Conservation (phyloP, 495 filamentous ascomycete genomes). For the Baudoinia panamericana region DNA sequence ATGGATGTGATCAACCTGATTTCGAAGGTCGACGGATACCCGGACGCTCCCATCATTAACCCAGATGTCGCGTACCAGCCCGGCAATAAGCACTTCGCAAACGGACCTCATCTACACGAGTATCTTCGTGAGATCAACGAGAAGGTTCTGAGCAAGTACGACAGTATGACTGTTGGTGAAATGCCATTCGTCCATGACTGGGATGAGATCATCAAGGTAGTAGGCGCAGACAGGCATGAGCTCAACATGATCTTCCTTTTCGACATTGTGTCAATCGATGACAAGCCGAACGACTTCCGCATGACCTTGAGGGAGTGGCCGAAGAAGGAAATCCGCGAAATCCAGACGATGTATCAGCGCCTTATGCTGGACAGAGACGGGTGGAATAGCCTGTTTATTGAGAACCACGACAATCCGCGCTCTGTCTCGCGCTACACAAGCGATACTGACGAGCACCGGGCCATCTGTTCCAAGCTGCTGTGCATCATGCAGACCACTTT, state of each 20-base stretch:
- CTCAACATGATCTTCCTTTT: conserved; percentile 47
- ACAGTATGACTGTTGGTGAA: conserved; percentile 41
- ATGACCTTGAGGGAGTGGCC: conserved; percentile 32
- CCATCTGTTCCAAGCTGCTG: conserved; percentile 38
- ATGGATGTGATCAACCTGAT: conserved; percentile 46
- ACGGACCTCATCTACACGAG: conserved; percentile 47
- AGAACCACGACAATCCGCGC: conserved; percentile 34
- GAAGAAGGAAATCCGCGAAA: conserved; percentile 31
- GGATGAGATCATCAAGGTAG: conserved; percentile 36
- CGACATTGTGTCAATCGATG: conserved; percentile 38
- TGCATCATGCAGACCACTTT: conserved; percentile 40
- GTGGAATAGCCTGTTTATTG: conserved; percentile 39
- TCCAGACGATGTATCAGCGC: conserved; percentile 31
- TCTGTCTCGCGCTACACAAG: conserved; percentile 36
- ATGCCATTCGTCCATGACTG: conserved; percentile 34
- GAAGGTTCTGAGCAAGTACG: conserved; percentile 35
- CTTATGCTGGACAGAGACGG: conserved; percentile 39
- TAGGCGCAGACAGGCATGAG: conserved; percentile 32
- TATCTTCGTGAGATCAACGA: conserved; percentile 36
- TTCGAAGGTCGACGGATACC: conserved; percentile 34
- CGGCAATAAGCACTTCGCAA: conserved; percentile 37
- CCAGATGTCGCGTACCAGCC: conserved; percentile 33
- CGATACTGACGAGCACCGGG: conserved; percentile 34
- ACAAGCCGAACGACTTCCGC: conserved; percentile 31
- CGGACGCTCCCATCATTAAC: conserved; percentile 34